These are phyloP conservation scores for Xerophyta viscosa DNA, from an alignment of 106 monocot species.

Conservation along the genomic window DNA sequence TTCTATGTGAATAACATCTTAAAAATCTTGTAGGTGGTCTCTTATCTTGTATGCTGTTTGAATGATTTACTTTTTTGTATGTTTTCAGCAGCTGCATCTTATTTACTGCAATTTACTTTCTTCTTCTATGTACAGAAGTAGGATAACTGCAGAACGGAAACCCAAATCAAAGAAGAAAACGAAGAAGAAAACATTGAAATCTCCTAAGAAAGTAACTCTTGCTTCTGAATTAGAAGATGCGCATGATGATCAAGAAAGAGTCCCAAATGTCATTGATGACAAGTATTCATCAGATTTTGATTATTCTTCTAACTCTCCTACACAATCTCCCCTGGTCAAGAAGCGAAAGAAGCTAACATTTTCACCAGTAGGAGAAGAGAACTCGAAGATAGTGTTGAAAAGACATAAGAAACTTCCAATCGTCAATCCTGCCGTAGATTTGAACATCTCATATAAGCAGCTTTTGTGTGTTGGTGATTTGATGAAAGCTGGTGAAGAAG, in stretches of 20 bases:
- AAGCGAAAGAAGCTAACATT: slow-evolving; percentile 46
- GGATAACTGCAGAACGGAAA: slow-evolving; percentile 25
- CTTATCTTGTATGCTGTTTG: too few species aligned
- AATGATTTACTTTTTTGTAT: too few species aligned
- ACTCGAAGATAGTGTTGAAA: slow-evolving; percentile 13
- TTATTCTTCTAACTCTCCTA: slow-evolving; percentile 25
- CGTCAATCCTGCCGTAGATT: slow-evolving; percentile 11
- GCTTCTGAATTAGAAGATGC: slow-evolving; percentile 45
- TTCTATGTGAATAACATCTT: too few species aligned
- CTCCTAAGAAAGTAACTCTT: slow-evolving; percentile 67
- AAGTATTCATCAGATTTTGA: slow-evolving; percentile 23
- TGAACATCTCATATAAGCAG: slow-evolving; percentile 28
- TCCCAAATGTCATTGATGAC: slow-evolving; percentile 28
- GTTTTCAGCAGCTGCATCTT: too few species aligned
- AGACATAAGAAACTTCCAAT: slow-evolving; percentile 19
- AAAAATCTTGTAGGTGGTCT: too few species aligned
- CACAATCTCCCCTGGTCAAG: slow-evolving; percentile 25
- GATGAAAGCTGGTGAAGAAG: slow-evolving; percentile 29
- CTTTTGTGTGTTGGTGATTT: slow-evolving; percentile 19
- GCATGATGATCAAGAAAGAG: slow-evolving; percentile 32
- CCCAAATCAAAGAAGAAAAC: slow-evolving; percentile 65
- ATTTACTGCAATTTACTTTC: neutral
- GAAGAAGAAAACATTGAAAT: slow-evolving; percentile 80
- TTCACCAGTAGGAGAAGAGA: slow-evolving; percentile 39
- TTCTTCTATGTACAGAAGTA: slow-evolving; percentile 21